Base-by-base conservation (phyloP, 2,329 filamentous ascomycete species). In the Didymella sp. region DNA sequence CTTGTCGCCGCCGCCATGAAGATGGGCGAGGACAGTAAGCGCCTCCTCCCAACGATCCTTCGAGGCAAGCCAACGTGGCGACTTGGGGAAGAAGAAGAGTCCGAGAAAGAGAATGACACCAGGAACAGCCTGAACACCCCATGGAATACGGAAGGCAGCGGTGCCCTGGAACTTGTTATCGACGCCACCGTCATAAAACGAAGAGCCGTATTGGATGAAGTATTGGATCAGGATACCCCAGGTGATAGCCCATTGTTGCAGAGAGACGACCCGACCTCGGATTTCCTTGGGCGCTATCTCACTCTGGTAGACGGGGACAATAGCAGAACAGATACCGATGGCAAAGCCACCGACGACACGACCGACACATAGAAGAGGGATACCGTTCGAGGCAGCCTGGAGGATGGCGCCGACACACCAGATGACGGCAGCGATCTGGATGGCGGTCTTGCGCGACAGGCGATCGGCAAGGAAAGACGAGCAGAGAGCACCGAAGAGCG, bases 231-330 rank as follows among this genome's bases (percentile, higher is more conserved):
- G 68, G 51, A 89, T 88, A 44, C 87, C 87, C 82, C 85, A 86
- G 88, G 87, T 89, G 40, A 90, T 89, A 25, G 86, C 87, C 85
- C 86, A 89, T 70, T 90, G 87, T 66, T 90, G 87, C 3, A 89
- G 76, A 2, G 83, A 84, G 15, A 90, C 84, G 2, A 89, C 82
- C 11, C 85, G 80, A 7, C 87, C 87, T 49, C 77, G 73, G 28
- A 78, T 79, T 15, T 76, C 69, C 56, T 77, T 77, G 13, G 76
- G 75, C 2, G 77, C 76, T 17, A 96, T 96, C 74, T 96, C 93
- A 41, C 92, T 94, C 74, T 96, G 92, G 73, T 96, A 96, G 42
- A 96, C 90, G 0, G 93, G 93, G 1, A 96, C 92, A 65, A 96
- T 96, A 44, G 92, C 94, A 0, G 92, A 96, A 43, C 96, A 82